A percentile compares a stretch with the other conserved stretches of the same genome.
phyloP scores from a whole-genome alignment of 2,329 filamentous ascomycete species.

The Penicillium olsonii region DNA sequence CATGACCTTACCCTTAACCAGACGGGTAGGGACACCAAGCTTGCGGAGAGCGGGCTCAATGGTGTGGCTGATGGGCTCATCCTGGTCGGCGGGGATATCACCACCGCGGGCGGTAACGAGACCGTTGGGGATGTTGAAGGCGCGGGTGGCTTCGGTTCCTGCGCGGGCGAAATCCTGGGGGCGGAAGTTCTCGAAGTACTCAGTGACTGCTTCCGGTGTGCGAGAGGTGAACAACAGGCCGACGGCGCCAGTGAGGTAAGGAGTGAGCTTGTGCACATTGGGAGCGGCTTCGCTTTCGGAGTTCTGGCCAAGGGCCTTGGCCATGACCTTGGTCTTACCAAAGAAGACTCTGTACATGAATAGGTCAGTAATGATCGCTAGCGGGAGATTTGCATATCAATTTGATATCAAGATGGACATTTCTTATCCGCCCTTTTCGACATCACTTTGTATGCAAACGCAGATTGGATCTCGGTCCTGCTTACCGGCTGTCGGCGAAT shows the following conservation, averaged over 20 bases:
- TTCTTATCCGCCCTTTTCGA: slow-evolving; percentile 3
- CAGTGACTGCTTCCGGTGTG: slow-evolving; percentile 63
- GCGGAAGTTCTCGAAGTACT: slow-evolving; percentile 71
- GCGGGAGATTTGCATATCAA: slow-evolving; percentile 1
- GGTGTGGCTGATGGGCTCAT: slow-evolving; percentile 82
- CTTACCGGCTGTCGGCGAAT: slow-evolving; percentile 79
- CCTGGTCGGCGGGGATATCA: slow-evolving; percentile 75
- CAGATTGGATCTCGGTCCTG: slow-evolving; percentile 14
- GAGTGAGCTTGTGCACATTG: slow-evolving; percentile 69
- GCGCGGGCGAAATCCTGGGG: slow-evolving; percentile 90
- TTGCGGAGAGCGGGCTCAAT: slow-evolving; percentile 88
- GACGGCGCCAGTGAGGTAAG: slow-evolving; percentile 76
- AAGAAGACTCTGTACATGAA: slow-evolving; percentile 77
- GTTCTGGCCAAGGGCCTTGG: slow-evolving; percentile 81
- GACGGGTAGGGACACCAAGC: slow-evolving; percentile 83
- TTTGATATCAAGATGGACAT: slow-evolving; percentile 5
- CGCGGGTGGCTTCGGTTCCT: slow-evolving; percentile 71
- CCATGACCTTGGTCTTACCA: slow-evolving; percentile 99
- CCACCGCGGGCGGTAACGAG: slow-evolving; percentile 76
- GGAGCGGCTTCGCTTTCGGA: slow-evolving; percentile 78
- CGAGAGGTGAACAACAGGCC: slow-evolving; percentile 90
- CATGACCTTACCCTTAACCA: slow-evolving; percentile 85
- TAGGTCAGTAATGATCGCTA: slow-evolving; percentile 2
- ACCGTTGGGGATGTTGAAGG: slow-evolving; percentile 81
- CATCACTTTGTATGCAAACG: background rate